A percentile compares a stretch with the other conserved stretches of the same genome.
These are phyloP conservation scores for Salix purpurea DNA, from an alignment of 345 rosid genomes.

Conservation along the genomic window DNA sequence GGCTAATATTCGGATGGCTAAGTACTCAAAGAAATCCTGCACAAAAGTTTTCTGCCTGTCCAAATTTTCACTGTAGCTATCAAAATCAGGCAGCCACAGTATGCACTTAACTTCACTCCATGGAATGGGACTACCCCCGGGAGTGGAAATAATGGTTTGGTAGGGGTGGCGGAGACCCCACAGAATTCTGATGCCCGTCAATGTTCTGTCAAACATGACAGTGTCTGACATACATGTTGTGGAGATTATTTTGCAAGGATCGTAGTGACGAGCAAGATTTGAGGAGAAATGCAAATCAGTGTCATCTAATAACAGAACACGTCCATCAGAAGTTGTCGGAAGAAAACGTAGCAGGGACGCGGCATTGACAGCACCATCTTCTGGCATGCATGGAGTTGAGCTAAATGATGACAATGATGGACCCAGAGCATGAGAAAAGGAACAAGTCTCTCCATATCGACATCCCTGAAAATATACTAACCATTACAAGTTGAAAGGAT, in stretches of 20 bases:
- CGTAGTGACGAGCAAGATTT: slow-evolving; percentile 46
- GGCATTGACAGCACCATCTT: slow-evolving; percentile 44
- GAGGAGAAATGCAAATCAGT: slow-evolving; percentile 53
- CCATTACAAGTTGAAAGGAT: background rate
- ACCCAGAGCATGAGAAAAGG: slow-evolving; percentile 56
- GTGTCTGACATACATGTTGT: slow-evolving; percentile 54
- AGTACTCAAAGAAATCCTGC: slow-evolving; percentile 65
- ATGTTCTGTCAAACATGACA: slow-evolving; percentile 29
- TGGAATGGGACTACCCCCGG: slow-evolving; percentile 44
- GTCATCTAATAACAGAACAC: slow-evolving; percentile 70
- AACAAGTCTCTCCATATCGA: slow-evolving; percentile 66
- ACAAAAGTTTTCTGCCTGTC: slow-evolving; percentile 45
- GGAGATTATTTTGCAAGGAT: slow-evolving; percentile 52
- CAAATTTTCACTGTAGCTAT: slow-evolving; percentile 40
- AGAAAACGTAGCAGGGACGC: slow-evolving; percentile 44
- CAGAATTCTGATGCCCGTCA: slow-evolving; percentile 47
- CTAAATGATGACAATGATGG: slow-evolving; percentile 19
- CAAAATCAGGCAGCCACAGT: slow-evolving; percentile 67
- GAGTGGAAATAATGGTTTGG: slow-evolving; percentile 50
- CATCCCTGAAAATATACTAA: slow-evolving; percentile 64
- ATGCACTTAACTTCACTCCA: slow-evolving; percentile 66
- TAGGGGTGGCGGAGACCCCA: slow-evolving; percentile 71
- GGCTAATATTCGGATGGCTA: slow-evolving; percentile 64
- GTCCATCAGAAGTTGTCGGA: slow-evolving; percentile 46
- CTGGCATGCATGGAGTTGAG: slow-evolving; percentile 46